These are phyloP conservation scores for Peniophora sp. DNA, from an alignment of 1,284 basidiomycete genomes.

Conservation along the genomic window DNA sequence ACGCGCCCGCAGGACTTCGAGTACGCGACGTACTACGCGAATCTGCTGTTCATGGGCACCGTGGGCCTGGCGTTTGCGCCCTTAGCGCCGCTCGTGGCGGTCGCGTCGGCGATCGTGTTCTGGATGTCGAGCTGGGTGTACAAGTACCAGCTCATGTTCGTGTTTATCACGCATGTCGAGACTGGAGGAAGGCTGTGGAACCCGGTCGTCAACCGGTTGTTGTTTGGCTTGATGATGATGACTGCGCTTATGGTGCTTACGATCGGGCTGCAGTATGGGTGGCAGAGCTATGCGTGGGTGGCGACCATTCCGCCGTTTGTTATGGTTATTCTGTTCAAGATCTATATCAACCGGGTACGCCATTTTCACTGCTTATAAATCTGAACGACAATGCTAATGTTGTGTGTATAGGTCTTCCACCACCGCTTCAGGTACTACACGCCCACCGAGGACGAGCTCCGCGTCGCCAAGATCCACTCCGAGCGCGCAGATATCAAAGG, in stretches of 20 bases:
- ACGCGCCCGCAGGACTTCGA: constrained; percentile 93
- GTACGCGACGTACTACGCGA: constrained; percentile 74
- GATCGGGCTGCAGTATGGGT: constrained; percentile 77
- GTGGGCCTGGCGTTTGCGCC: constrained; percentile 90
- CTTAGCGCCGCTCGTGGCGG: constrained; percentile 80
- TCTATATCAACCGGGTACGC: constrained; percentile 57
- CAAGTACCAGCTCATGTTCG: constrained; percentile 93
- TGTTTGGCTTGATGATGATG: constrained; percentile 73
- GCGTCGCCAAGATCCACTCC: constrained; percentile 63
- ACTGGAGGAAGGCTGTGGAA: constrained; percentile 94
- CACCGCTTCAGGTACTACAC: constrained; percentile 73
- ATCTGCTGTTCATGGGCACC: constrained; percentile 75
- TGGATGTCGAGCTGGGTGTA: constrained; percentile 79
- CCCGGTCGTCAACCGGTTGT: constrained; percentile 78
- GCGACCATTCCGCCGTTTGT: constrained; percentile 72
- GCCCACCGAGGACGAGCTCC: constrained; percentile 65
- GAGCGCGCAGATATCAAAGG: constrained; percentile 59
- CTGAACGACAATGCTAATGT: not conserved
- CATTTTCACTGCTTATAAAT: no score
- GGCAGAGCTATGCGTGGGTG: constrained; percentile 66
- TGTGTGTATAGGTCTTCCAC: constrained; percentile 34
- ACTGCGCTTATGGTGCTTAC: constrained; percentile 82
- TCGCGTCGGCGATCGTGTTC: constrained; percentile 72
- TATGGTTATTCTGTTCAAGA: constrained; percentile 73
- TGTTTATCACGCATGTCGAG: constrained; percentile 81